phyloP scores from a whole-genome alignment of 1,284 basidiomycete genomes.

The Stereum hirsutum region DNA sequence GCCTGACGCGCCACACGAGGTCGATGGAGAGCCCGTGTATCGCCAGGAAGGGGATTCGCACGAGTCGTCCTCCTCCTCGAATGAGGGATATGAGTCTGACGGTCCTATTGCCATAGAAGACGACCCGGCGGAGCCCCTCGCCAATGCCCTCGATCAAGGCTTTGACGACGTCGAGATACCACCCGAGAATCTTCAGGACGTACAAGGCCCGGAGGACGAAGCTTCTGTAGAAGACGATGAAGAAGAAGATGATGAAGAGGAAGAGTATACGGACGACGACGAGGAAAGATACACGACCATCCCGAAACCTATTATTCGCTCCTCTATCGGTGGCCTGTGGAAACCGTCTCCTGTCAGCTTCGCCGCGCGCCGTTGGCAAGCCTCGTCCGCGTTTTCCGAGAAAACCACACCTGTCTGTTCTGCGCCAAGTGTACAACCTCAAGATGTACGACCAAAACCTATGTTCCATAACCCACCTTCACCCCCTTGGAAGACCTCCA shows the following conservation, averaged over 20 bases:
- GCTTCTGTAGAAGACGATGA: constrained; percentile 19
- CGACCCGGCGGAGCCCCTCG: background rate
- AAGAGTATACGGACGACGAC: constrained; percentile 25
- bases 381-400: too few relatives aligned
- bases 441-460: too few relatives aligned
- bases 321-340: constrained; percentile 23
- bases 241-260: constrained; percentile 20
- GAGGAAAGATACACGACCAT: constrained; percentile 24
- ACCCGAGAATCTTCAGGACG: background rate
- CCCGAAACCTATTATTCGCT: constrained; percentile 11
- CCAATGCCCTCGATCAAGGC: background rate
- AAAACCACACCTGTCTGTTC: too few relatives aligned
- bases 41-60: background rate
- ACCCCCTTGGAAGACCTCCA: too few relatives aligned
- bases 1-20: constrained; percentile 6
- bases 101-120: background rate
- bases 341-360: constrained; percentile 46
- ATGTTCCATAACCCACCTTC: too few relatives aligned
- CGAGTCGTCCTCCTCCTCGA: background rate
- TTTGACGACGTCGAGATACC: background rate
- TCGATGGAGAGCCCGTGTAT: background rate
- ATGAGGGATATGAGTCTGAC: background rate
- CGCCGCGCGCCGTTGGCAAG: constrained; percentile 45
- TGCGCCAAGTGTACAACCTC: too few relatives aligned
- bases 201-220: background rate